These are phyloP conservation scores for Mortierella claussenii DNA, from an alignment of 192 early-diverging fungal genomes.

Conservation along the genomic window DNA sequence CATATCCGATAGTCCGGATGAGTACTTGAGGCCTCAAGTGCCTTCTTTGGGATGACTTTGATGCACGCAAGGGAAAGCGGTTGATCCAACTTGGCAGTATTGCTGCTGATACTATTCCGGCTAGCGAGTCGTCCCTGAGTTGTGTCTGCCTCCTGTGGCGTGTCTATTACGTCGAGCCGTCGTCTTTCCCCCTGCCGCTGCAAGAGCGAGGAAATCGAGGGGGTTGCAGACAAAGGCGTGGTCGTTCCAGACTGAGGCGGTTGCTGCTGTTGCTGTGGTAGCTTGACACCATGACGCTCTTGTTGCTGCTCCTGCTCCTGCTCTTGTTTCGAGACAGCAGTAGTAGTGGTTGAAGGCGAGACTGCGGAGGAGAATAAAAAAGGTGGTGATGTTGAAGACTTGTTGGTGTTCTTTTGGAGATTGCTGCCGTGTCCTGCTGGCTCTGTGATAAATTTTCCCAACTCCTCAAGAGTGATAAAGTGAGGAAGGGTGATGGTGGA, in stretches of 20 bases:
- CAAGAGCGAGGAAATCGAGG: neutral
- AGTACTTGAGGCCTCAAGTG: conserved; percentile 11
- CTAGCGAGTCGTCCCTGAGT: no score
- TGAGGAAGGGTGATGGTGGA: neutral
- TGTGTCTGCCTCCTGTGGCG: no score
- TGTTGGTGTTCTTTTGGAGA: neutral
- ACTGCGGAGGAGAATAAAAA: neutral
- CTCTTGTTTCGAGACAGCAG: neutral
- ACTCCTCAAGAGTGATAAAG: conserved; percentile 3
- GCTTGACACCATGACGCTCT: neutral
- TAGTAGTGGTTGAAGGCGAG: neutral
- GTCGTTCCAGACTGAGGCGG: neutral
- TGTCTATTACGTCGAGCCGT: neutral
- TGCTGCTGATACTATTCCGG: no score
- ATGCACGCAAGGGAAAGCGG: no score
- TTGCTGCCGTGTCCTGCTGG: neutral
- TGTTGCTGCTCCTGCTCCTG: conserved; percentile 4
- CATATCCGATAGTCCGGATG: conserved; percentile 38
- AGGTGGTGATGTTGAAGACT: neutral
- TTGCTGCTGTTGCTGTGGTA: neutral
- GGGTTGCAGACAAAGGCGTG: neutral
- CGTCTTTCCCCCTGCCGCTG: neutral
- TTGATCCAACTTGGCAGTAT: no score
- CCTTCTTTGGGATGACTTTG: conserved; percentile 9
- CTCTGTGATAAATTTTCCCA: neutral